A percentile compares a stretch with the other conserved stretches of the same genome.
Evolutionary conservation across 495 filamentous ascomycete species (phyloP).

Genomic region (Endocarpon pusillum): DNA sequence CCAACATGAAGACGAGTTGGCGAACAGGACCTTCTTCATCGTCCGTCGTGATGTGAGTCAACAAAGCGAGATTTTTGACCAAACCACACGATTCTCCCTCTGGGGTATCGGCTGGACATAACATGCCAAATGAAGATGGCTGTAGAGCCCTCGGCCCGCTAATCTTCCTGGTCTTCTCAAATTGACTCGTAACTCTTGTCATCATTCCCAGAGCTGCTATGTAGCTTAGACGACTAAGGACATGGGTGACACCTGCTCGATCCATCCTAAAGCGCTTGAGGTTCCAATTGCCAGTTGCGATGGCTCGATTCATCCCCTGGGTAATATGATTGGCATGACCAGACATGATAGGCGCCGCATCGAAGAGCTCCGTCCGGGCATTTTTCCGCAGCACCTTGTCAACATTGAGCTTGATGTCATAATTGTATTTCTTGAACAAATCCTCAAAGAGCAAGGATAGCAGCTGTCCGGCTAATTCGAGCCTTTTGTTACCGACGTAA

Average conservation of each 20-base stretch:
- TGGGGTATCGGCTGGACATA: slow-evolving; percentile 91
- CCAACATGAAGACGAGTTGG: slow-evolving; percentile 60
- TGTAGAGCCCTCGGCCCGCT: slow-evolving; percentile 88
- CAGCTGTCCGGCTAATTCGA: slow-evolving; percentile 89
- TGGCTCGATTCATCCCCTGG: slow-evolving; percentile 76
- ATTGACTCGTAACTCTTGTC: slow-evolving; percentile 95
- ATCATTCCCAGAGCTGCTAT: slow-evolving; percentile 99
- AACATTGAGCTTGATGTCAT: slow-evolving; percentile 71
- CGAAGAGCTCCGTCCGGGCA: slow-evolving; percentile 68
- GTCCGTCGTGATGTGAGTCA: slow-evolving; percentile 97
- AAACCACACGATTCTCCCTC: slow-evolving; percentile 97
- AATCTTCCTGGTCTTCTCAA: slow-evolving; percentile 95
- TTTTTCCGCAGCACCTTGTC: slow-evolving; percentile 88
- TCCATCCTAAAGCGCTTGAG: slow-evolving; percentile 98
- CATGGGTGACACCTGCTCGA: slow-evolving; percentile 88
- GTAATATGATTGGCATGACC: slow-evolving; percentile 71
- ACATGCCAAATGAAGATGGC: slow-evolving; percentile 93
- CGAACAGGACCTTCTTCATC: slow-evolving; percentile 79
- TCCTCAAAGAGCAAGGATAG: slow-evolving; percentile 94
- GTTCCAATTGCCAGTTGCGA: slow-evolving; percentile 95
- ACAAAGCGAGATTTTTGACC: slow-evolving; percentile 94
- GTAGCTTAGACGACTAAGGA: slow-evolving; percentile 87
- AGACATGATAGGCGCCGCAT: slow-evolving; percentile 60
- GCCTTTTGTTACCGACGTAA: slow-evolving; percentile 91
- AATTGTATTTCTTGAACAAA: slow-evolving; percentile 85